Conservation (phyloP, 2,329 filamentous ascomycete genomes). For the Ceratocystis colombiana region DNA sequence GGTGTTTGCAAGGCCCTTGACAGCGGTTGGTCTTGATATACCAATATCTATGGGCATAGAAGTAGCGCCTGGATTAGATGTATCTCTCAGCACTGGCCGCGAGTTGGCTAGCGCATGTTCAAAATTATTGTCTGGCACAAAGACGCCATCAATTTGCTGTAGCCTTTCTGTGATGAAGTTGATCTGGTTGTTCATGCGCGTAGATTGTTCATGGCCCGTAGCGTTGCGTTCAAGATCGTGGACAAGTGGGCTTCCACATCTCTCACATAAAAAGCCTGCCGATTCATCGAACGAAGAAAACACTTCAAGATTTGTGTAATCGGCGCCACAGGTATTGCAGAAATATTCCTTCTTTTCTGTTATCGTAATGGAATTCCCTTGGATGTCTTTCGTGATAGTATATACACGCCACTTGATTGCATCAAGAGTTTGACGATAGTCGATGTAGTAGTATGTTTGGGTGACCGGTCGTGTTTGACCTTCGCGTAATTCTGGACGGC, state of each 20-base stretch:
- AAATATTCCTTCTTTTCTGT: conserved; percentile 86
- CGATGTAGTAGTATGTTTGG: conserved; percentile 93
- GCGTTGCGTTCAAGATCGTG: conserved; percentile 57
- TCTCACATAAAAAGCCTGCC: conserved; percentile 70
- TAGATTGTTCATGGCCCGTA: conserved; percentile 62
- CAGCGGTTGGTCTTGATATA: conserved; percentile 52
- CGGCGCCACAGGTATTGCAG: conserved; percentile 68
- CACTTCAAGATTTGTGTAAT: conserved; percentile 86
- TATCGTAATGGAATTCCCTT: conserved; percentile 68
- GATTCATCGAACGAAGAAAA: conserved; percentile 58
- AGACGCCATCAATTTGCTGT: conserved; percentile 63
- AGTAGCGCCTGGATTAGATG: conserved; percentile 53
- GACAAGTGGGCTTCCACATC: conserved; percentile 56
- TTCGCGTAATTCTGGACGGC: conserved; percentile 61
- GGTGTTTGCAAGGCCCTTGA: conserved; percentile 56
- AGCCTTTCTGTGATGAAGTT: conserved; percentile 67
- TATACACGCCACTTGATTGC: conserved; percentile 92
- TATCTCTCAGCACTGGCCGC: conserved; percentile 55
- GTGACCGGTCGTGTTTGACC: conserved; percentile 73
- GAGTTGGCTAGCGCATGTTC: conserved; percentile 55
- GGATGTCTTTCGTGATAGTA: conserved; percentile 77
- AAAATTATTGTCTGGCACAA: conserved; percentile 65
- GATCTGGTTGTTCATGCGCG: conserved; percentile 67
- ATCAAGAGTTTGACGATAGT: conserved; percentile 88
- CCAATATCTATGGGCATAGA: conserved; percentile 48